Percentiles rank a stretch among this genome's conserved stretches.
phyloP scores from a whole-genome alignment of 495 filamentous ascomycete species.

The Lasiosphaeria hispida region DNA sequence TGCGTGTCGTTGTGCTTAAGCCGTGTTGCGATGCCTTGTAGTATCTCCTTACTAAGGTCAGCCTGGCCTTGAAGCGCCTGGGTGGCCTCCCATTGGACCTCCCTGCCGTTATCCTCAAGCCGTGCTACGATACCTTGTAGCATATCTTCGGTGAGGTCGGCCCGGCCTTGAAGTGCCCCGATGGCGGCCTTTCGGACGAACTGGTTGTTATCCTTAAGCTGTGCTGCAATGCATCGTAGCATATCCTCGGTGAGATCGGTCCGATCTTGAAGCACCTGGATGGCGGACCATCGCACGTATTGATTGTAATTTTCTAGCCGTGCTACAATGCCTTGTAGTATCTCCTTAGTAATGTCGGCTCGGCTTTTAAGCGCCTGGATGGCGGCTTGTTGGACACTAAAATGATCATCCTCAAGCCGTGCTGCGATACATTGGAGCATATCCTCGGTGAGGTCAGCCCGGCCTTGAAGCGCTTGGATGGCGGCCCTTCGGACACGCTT shows the following conservation, averaged over 20 bases:
- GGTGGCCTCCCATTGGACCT: conserved; percentile 9
- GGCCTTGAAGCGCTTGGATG: neutral
- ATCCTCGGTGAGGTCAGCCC: conserved; percentile 9
- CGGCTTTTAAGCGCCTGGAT: conserved; percentile 8
- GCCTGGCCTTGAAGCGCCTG: conserved; percentile 1
- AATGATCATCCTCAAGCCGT: conserved; percentile 7
- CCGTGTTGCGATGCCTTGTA: conserved; percentile 7
- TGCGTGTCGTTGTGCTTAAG: too few species aligned
- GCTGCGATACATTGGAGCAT: conserved; percentile 8
- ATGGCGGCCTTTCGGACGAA: conserved; percentile 9
- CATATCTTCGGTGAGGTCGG: conserved; percentile 12
- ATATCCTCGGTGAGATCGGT: too few species aligned
- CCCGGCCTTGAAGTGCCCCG: neutral
- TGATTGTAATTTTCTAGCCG: too few species aligned
- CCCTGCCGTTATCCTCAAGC: conserved; percentile 13
- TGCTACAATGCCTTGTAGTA: too few species aligned
- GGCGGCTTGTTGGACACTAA: conserved; percentile 2
- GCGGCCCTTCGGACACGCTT: neutral
- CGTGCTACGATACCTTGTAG: conserved; percentile 13
- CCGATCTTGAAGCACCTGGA: too few species aligned
- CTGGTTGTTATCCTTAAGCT: conserved; percentile 4
- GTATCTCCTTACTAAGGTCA: conserved; percentile 10
- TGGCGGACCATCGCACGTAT: too few species aligned
- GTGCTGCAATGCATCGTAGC: conserved; percentile 3
- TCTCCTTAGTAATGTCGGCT: conserved; percentile 7